Percentiles rank a stretch among this genome's conserved stretches.
phyloP scores from a whole-genome alignment of 192 early-diverging fungal genomes.

The Coemansia sp. region DNA sequence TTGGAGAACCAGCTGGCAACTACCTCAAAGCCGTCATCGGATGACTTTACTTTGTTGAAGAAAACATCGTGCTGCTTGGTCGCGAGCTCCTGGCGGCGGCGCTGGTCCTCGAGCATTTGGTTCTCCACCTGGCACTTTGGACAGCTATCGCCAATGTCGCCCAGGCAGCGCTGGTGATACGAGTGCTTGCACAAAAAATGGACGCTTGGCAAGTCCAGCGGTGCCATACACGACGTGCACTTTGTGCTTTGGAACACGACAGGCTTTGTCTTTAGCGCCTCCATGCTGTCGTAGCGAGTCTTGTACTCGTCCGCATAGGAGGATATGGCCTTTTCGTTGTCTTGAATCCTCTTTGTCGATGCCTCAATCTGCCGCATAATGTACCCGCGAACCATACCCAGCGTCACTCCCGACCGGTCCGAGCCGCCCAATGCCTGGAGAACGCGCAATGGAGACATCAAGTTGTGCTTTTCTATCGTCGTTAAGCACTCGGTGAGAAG shows the following conservation, averaged over 20 bases:
- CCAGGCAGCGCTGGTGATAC: slow-evolving; percentile 87
- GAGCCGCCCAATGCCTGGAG: slow-evolving; percentile 74
- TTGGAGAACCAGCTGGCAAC: slow-evolving; percentile 93
- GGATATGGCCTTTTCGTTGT: slow-evolving; percentile 70
- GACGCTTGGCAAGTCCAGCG: slow-evolving; percentile 87
- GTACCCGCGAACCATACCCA: slow-evolving; percentile 88
- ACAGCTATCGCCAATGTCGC: slow-evolving; percentile 58
- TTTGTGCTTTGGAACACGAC: slow-evolving; percentile 80
- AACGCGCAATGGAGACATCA: slow-evolving; percentile 90
- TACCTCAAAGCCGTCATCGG: slow-evolving; percentile 84
- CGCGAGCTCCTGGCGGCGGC: slow-evolving; percentile 75
- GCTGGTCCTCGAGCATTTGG: slow-evolving; percentile 79
- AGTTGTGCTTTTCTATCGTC: slow-evolving; percentile 82
- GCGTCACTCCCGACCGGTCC: slow-evolving; percentile 72
- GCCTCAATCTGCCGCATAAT: slow-evolving; percentile 76
- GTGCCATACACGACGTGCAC: slow-evolving; percentile 69
- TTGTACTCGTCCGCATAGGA: slow-evolving; percentile 83
- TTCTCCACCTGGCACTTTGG: slow-evolving; percentile 87
- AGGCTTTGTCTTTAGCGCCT: slow-evolving; percentile 75
- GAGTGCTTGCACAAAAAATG: slow-evolving; percentile 97
- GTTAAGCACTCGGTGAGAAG: slow-evolving; percentile 68
- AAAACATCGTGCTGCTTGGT: slow-evolving; percentile 83
- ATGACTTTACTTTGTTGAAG: slow-evolving; percentile 70
- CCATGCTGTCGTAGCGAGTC: slow-evolving; percentile 75
- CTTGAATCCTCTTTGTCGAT: slow-evolving; percentile 67